Evolutionary conservation across 495 filamentous ascomycete genomes (phyloP), one percentile per base, ranked within the genome.

Genomic region (Monascus purpureus): DNA sequence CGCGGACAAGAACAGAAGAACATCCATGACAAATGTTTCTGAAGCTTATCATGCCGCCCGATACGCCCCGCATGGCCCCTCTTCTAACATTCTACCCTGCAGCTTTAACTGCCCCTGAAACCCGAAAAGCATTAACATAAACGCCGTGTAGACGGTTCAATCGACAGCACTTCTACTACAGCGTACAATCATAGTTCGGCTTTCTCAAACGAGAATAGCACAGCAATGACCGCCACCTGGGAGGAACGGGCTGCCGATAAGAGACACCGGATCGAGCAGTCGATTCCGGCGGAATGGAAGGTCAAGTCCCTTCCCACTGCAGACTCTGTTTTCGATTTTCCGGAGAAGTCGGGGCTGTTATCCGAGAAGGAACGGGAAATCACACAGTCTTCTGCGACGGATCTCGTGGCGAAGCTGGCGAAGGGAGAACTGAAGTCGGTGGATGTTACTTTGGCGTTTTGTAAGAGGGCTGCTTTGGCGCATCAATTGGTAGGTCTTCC

Each of bases 401-500:
- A 50, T 8, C 47, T 64, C 4, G 33, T 53, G 0, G 42, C 35
- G 4, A 39, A 45, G 12, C 39, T 64, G n/a, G 29, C 33, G 0
- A 13, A 34, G 4, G 25, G 59, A 9, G 43, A 52, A 40, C 56
- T 64, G 35, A 68, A 49, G 14, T 55, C 63, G 18, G 39, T 64
- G 2, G 65, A 69, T 36, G 67, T 75, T 2, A 58, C 60, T 1
- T 53, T 47, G 4, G 68, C 68, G 1, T 75, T 75, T 48, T 69
- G 66, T 46, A 78, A 75, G 42, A 53, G 65, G 6, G 53, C 54
- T 7, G 52, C 50, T 4, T 43, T 53, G 13, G 43, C 45, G 0
- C 52, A 55, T 29, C 51, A 50, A 29, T 25, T 53, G 25, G 15
- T 32, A n/a, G 3, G 22, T 16, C 3, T n/a, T n/a, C n/a, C n/a